Evolutionary conservation across 2,329 filamentous ascomycete genomes (phyloP).

Genomic region (Hypoxylon rubiginosum): DNA sequence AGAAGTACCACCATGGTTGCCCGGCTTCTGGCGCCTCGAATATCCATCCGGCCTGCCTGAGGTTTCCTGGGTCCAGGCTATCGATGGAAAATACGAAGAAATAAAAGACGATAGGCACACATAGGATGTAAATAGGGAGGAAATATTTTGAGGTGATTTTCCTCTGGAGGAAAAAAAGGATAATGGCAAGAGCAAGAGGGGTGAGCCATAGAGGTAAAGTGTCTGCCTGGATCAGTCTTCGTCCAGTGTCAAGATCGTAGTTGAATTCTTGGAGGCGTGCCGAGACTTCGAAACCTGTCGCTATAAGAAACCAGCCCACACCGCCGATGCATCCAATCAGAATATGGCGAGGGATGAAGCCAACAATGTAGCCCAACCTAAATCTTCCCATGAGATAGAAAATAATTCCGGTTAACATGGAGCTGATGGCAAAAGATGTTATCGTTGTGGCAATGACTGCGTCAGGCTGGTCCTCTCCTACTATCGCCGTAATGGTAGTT

Average conservation of each 20-base stretch:
- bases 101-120: constrained; percentile 83
- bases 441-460: constrained; percentile 96
- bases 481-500: constrained; percentile 81
- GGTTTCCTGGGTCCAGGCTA: constrained; percentile 72
- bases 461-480: constrained; percentile 85
- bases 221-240: constrained; percentile 78
- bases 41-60: constrained; percentile 87
- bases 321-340: constrained; percentile 97
- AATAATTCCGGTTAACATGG: constrained; percentile 88
- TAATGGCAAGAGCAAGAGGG: constrained; percentile 80
- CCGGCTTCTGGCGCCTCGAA: constrained; percentile 87
- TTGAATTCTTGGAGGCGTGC: constrained; percentile 87
- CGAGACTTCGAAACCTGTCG: constrained; percentile 93
- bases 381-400: constrained; percentile 93
- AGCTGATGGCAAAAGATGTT: constrained; percentile 89
- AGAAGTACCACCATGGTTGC: constrained; percentile 98
- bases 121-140: constrained; percentile 86
- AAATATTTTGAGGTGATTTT: constrained; percentile 86
- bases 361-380: constrained; percentile 90
- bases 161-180: constrained; percentile 81
- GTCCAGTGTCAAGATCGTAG: constrained; percentile 82
- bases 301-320: constrained; percentile 93
- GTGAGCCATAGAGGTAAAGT: constrained; percentile 87
- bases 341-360: constrained; percentile 97
- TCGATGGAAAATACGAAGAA: constrained; percentile 79